phyloP scores from a whole-genome alignment of 1,139 yeast genomes.

The Torulaspora globosa region DNA sequence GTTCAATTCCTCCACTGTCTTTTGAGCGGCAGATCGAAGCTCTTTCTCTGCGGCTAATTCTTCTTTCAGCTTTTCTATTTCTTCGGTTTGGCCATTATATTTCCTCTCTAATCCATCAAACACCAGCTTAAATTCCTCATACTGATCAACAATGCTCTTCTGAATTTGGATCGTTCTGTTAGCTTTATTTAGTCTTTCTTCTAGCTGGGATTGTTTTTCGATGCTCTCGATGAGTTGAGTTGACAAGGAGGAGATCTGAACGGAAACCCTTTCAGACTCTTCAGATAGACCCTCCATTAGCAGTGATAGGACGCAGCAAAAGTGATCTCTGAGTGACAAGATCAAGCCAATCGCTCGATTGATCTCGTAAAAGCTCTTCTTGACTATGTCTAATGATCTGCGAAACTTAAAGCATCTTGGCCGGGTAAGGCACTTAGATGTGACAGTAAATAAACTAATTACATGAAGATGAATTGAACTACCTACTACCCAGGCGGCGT shows the following conservation, averaged over 20 bases:
- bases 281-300: conserved; percentile 22
- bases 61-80: conserved; percentile 36
- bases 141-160: conserved; percentile 17
- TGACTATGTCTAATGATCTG: no score
- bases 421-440: no score
- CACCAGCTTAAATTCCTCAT: conserved; percentile 17
- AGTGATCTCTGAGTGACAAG: background rate
- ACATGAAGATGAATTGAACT: no score
- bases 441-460: no score
- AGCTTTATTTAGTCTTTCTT: conserved; percentile 35
- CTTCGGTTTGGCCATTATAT: conserved; percentile 37
- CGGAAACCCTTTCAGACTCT: conserved; percentile 45
- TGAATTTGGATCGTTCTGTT: conserved; percentile 27
- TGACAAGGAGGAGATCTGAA: conserved; percentile 54
- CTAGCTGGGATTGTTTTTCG: conserved; percentile 54
- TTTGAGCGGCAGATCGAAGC: conserved; percentile 50
- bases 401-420: no score
- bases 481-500: no score
- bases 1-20: conserved; percentile 54
- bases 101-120: conserved; percentile 18
- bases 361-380: no score
- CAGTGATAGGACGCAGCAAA: background rate
- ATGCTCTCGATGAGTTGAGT: conserved; percentile 60
- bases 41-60: conserved; percentile 38
- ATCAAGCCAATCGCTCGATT: background rate